Base-by-base conservation (phyloP, 352 stramenopile species). In the Globisporangium solare region DNA sequence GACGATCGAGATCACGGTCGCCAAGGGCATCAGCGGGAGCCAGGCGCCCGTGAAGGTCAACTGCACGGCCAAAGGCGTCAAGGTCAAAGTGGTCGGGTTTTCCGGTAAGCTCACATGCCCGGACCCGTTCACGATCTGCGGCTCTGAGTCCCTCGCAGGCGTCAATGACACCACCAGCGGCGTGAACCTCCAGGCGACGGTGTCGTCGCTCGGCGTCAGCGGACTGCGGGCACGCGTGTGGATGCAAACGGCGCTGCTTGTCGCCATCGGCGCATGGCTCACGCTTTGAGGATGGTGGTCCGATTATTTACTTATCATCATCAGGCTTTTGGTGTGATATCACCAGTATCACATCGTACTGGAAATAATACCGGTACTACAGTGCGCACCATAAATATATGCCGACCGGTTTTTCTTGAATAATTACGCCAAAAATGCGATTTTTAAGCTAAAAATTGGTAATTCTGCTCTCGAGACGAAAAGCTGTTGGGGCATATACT, bases 91-190 rank as follows among this genome's bases (percentile, higher is more conserved):
- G 11, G 14, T 56, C 0, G 74, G 79, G 0, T 92, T 90, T 60
- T 59, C 59, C 0, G 80, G 83, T 5, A 58, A 45, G 6, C 56
- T 93, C 39, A 79, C 76, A 12, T 91, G 84, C 51, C 82, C 84
- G 4, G 83, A 92, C 32, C 80, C 83, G 22, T 42, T 66, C 15
- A 64, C 84, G 20, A 73, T 91, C 40, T 93, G 83, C 43, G 68
- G 42, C 8, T 22, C 47, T 14, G 31, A 62, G 48, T n/a, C 40
- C 11, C 56, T 32, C 17, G 17, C 22, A 15, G 21, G 3, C 21
- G 51, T 56, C 39, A 15, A 47, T 3, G 15, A n/a, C n/a, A n/a
- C 21, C 13, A 35, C 3, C 7, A 32, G 39, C 20, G 37, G 37
- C 0, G 13, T 48, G 7, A 56, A 40, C 39, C 51, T 56, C 20